Evolutionary conservation across 2,329 filamentous ascomycete species (phyloP), one percentile per base, ranked within the genome.

Genomic region (Nemania serpens): DNA sequence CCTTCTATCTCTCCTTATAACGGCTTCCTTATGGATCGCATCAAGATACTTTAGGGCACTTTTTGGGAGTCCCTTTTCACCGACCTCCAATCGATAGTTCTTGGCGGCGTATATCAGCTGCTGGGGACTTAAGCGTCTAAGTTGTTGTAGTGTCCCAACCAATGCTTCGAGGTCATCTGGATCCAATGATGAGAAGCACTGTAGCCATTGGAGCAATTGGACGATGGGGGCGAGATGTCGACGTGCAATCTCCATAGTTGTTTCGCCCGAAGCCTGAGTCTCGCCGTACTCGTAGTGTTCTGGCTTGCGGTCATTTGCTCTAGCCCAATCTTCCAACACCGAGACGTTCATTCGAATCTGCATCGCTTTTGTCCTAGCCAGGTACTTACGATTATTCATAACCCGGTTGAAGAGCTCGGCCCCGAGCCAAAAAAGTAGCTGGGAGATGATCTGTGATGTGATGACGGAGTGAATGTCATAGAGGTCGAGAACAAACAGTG

Each of bases 291-390:
- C 94, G 74, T 92, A 98, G 76, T 98, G 94, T 73, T 98, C 95
- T 1, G 95, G 93, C 68, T 96, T 89, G 29, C 95, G 87, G 74
- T 97, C 98, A 76, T 99, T 99, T 15, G 86, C 84, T 33, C 94
- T 85, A 1, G 95, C 94, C 95, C 95, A 99, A 72, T 99, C 95
- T 75, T 99, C 95, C 18, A 99, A 80, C 7, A 88, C 89, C 0
- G 95, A 98, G 6, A 99, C 88, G 74, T 99, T 99, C 93, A 99
- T 98, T 67, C 95, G 91, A 69, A 99, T 98, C 75, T 99, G 95
- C 95, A 99, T 99, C 3, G 95, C 95, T 76, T 99, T 99, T 17
- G 95, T 99, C 55, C 95, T 86, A 5, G 95, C 94, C 10, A 99
- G 82, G 71, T 97, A 99, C 74, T 94, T 93, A 66, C 92, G 87